Evolutionary conservation across 768 basidiomycete species (phyloP).

Genomic region (Rhodosporidiobolus sp.): DNA sequence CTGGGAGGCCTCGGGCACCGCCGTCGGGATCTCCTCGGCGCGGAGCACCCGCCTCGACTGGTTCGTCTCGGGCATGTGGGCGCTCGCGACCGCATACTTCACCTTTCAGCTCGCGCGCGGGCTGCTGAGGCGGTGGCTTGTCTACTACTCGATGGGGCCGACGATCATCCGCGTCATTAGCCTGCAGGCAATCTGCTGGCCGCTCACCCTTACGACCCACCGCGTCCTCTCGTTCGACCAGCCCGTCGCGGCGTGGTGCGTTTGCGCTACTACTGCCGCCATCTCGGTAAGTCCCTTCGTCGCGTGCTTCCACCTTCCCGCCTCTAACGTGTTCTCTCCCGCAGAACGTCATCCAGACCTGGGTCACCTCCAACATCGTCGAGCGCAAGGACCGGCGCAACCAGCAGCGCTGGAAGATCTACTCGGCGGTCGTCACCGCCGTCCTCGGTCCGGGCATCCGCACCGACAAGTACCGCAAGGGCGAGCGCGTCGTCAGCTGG

Average conservation of each 20-base stretch:
- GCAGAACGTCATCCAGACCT: slow-evolving; percentile 80
- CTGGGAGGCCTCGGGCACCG: background rate
- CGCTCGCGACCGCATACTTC: slow-evolving; percentile 62
- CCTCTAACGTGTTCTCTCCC: background rate
- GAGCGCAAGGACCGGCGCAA: slow-evolving; percentile 45
- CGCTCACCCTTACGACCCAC: slow-evolving; percentile 81
- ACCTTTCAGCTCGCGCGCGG: slow-evolving; percentile 84
- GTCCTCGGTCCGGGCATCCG: slow-evolving; percentile 37
- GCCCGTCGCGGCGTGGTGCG: slow-evolving; percentile 83
- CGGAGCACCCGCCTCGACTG: slow-evolving; percentile 38
- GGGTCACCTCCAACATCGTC: slow-evolving; percentile 87
- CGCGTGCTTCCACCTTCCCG: background rate
- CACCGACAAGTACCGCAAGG: slow-evolving; percentile 40
- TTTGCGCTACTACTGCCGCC: slow-evolving; percentile 84
- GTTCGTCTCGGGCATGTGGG: slow-evolving; percentile 38
- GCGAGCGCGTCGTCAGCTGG: slow-evolving; percentile 37
- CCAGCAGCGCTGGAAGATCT: slow-evolving; percentile 27
- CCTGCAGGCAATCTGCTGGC: slow-evolving; percentile 94
- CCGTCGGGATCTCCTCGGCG: slow-evolving; percentile 14
- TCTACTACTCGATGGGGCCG: slow-evolving; percentile 82
- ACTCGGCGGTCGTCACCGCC: slow-evolving; percentile 24
- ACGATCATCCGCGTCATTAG: slow-evolving; percentile 88
- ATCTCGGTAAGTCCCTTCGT: slow-evolving; percentile 47
- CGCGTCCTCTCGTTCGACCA: slow-evolving; percentile 67
- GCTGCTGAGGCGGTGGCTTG: slow-evolving; percentile 80